phyloP scores from a whole-genome alignment of 441 rosid species.

The Brassica hybrid region DNA sequence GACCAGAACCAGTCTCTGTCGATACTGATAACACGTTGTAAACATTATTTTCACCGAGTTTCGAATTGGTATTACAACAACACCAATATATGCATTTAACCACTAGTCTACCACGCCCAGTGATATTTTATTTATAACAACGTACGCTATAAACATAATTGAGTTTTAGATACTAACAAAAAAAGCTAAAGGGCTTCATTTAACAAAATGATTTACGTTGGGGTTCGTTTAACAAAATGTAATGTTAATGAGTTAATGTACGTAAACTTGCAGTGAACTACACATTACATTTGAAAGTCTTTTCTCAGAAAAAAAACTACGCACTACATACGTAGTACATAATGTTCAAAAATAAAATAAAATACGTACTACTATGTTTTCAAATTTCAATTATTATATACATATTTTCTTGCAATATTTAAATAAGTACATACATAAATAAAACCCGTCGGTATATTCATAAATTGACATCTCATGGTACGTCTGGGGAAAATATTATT shows the following conservation, averaged over 20 bases:
- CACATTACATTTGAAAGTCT: background rate
- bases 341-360: too few relatives aligned
- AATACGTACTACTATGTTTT: background rate
- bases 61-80: too few relatives aligned
- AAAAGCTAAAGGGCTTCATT: background rate
- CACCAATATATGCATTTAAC: background rate
- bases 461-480: slow-evolving; percentile 39
- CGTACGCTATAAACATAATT: background rate
- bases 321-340: too few relatives aligned
- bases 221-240: background rate
- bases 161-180: background rate
- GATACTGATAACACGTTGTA: too few relatives aligned
- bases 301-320: too few relatives aligned
- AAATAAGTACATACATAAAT: slow-evolving; percentile 25
- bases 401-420: background rate
- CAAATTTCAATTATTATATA: slow-evolving; percentile 14
- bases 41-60: too few relatives aligned
- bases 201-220: background rate
- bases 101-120: background rate
- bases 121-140: background rate
- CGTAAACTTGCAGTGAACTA: slow-evolving; percentile 3
- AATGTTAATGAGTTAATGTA: background rate
- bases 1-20: too few relatives aligned
- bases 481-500: background rate
- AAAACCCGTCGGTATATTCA: slow-evolving; percentile 27